Conservation (phyloP, 148 eudicot species). For the Bassia scoparia region DNA sequence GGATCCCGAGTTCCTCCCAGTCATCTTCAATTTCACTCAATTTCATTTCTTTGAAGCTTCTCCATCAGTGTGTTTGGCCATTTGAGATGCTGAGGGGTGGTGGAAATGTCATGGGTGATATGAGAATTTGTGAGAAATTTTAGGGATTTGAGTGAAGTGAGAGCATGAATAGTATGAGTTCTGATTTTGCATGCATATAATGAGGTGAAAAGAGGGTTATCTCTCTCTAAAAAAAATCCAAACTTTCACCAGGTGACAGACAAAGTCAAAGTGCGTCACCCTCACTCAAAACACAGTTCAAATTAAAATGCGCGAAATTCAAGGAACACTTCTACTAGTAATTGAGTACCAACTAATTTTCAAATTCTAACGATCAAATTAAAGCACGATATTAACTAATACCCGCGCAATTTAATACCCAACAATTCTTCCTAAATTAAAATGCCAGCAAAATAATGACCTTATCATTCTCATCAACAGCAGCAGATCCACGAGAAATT, state of each 20-base stretch:
- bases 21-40: too few relatives aligned
- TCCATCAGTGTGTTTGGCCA: too few relatives aligned
- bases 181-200: too few relatives aligned
- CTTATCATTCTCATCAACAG: conserved; percentile 19
- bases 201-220: conserved; percentile 20
- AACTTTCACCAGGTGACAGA: conserved; percentile 19
- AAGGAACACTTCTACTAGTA: conserved; percentile 1
- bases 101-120: too few relatives aligned
- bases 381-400: conserved; percentile 12
- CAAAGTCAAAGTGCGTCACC: conserved; percentile 36
- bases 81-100: too few relatives aligned
- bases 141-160: too few relatives aligned
- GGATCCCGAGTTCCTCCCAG: too few relatives aligned
- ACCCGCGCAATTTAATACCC: background rate
- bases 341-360: background rate
- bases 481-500: conserved; percentile 38
- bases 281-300: conserved; percentile 22
- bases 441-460: conserved; percentile 12
- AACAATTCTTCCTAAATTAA: conserved; percentile 12
- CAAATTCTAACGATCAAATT: background rate
- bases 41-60: too few relatives aligned
- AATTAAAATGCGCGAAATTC: conserved; percentile 26
- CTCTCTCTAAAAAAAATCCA: conserved; percentile 20
- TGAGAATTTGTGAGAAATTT: too few relatives aligned
- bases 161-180: too few relatives aligned